phyloP scores from a whole-genome alignment of 2,329 filamentous ascomycete species.

The Penicillium occitanis region DNA sequence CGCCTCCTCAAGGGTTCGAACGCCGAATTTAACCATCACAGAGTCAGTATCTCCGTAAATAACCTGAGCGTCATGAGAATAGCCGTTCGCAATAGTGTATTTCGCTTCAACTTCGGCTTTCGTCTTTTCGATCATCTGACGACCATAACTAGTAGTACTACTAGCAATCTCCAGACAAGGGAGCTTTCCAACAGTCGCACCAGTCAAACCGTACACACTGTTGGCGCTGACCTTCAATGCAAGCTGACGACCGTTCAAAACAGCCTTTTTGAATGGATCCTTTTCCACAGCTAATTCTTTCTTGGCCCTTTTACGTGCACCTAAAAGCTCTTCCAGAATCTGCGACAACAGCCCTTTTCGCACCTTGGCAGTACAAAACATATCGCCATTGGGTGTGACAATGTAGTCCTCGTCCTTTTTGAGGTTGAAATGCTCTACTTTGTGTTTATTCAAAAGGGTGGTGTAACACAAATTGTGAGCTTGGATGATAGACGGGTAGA shows the following conservation, averaged over 20 bases:
- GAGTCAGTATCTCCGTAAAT: conserved; percentile 99
- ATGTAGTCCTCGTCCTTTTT: conserved; percentile 95
- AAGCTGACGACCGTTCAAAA: conserved; percentile 93
- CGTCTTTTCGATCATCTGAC: conserved; percentile 98
- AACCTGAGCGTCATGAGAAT: conserved; percentile 90
- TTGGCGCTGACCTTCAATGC: conserved; percentile 96
- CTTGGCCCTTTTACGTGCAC: conserved; percentile 94
- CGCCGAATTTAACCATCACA: conserved; percentile 99
- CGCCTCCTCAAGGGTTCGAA: conserved; percentile 77
- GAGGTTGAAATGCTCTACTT: conserved; percentile 72
- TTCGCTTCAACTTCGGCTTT: conserved; percentile 90
- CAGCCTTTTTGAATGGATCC: conserved; percentile 96
- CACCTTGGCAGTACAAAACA: conserved; percentile 84
- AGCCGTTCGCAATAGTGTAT: conserved; percentile 92
- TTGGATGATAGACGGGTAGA: conserved; percentile 98
- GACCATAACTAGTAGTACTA: conserved; percentile 94
- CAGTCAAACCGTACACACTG: conserved; percentile 95
- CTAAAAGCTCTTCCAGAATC: conserved; percentile 88
- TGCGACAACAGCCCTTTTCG: conserved; percentile 90
- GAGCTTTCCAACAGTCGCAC: conserved; percentile 91
- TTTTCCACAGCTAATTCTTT: conserved; percentile 83
- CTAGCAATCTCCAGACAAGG: conserved; percentile 94
- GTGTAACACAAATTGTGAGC: conserved; percentile 99
- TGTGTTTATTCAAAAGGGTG: conserved; percentile 77
- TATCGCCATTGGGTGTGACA: conserved; percentile 88